Base-by-base conservation (phyloP, 345 rosid species). In the Heritiera littoralis region DNA sequence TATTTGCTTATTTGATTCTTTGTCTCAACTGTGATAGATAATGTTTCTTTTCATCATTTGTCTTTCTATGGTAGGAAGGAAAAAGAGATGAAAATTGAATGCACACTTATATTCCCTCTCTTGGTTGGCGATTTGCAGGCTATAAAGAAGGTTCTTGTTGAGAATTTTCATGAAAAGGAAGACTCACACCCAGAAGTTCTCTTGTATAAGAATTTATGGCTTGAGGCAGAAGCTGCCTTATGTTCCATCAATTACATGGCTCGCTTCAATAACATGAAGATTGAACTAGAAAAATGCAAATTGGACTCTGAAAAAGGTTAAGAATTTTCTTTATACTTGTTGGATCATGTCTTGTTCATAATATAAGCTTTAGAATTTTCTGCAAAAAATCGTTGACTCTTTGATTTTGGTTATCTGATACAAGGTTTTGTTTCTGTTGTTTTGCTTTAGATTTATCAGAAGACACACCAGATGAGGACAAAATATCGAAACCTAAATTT, bases 131-230 rank as follows among this genome's bases (percentile, higher is more conserved):
- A 66, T 79, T 81, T 87, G 83, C 89, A 93, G 98, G 89, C 92
- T 80, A 88, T 95, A 75, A 92, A 90, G 87, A 86, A 86, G 80
- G 80, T 90, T 67, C 97, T 93, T 78, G 76, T 52, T 70, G 90
- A 89, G 78, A 88, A 89, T 85, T 88, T 93, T 66, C 87, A 80
- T 76, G 90, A 80, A 13, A 85, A 81, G 79, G 90, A 87, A 64
- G 96, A 88, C 81, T 15, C 83, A 35, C 85, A 89, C 30, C 90
- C 87, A 10, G 90, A 88, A 80, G 81, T 86, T 81, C 87, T 86
- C 77, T 78, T 95, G 88, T 92, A 87, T 85, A 95, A 89, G 90
- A 95, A 91, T 89, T 86, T 95, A 78, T 95, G 98, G 99, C 93
- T 95, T 17, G 98, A 92, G 86, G 94, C 98, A 72, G 99, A 95